Percentiles rank a stretch among this genome's conserved stretches.
phyloP scores from a whole-genome alignment of 73 alveolate species.

The Breviolum minutum region DNA sequence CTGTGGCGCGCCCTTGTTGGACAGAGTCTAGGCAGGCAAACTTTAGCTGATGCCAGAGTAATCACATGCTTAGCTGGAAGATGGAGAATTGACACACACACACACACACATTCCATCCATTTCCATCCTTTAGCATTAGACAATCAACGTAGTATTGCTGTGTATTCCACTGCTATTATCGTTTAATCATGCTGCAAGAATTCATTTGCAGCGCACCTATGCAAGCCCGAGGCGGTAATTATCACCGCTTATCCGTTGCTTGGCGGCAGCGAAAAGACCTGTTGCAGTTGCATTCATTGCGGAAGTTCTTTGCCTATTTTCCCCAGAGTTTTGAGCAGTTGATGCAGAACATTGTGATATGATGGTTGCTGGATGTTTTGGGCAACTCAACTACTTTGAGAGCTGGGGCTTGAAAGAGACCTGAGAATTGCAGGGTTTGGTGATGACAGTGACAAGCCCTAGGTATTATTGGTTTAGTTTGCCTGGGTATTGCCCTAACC shows the following conservation, averaged over 20 bases:
- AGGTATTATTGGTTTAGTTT: slow-evolving; percentile 86
- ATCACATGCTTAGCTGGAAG: too few relatives aligned
- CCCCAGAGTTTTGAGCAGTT: not conserved
- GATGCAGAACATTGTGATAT: not conserved
- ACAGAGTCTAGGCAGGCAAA: too few relatives aligned
- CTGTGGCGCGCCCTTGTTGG: too few relatives aligned
- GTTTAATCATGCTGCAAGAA: not conserved
- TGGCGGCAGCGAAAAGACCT: not conserved
- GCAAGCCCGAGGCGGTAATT: not conserved
- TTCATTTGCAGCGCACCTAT: too few relatives aligned
- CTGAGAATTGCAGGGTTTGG: not conserved
- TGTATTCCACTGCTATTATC: too few relatives aligned
- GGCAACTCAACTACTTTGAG: not conserved
- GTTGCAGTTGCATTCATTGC: too few relatives aligned
- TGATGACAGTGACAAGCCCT: not conserved
- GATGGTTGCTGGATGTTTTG: not conserved
- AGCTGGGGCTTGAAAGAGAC: not conserved
- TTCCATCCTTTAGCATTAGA: too few relatives aligned
- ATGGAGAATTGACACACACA: too few relatives aligned
- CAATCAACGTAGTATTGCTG: too few relatives aligned
- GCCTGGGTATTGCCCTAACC: slow-evolving; percentile 72
- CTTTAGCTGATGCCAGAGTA: too few relatives aligned
- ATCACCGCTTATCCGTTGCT: slow-evolving; percentile 44
- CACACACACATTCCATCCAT: too few relatives aligned
- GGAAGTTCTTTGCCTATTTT: too few relatives aligned